Base-by-base conservation (phyloP, 371 early-diverging fungal genomes). In the Apophysomyces elegans region DNA sequence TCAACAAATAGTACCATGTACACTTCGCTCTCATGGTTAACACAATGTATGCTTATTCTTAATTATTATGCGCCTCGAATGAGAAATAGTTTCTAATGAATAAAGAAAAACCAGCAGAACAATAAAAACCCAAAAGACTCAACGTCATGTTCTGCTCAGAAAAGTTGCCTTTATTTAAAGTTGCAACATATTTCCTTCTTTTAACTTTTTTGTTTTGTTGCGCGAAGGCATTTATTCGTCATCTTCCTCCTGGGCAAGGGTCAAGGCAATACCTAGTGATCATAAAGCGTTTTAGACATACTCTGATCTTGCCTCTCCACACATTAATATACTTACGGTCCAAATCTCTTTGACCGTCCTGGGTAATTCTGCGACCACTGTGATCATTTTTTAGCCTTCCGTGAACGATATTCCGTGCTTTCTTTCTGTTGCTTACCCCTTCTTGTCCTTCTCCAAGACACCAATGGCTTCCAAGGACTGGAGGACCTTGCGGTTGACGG, bases 391-490 rank as follows among this genome's bases (percentile, higher is more conserved):
- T 50, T 9, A 21, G 11, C 21, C 9, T 14, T n/a, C 47, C 47
- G 47, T n/a, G 37, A 32, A 62, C n/a, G 2, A 7, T 38, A 37
- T 37, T 6, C 16, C 37, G 36, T 5, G 9, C 26, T 59, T 21
- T 43, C 5, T 67, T 18, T 46, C 4, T 18, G 16, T 18, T 37
- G 66, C 77, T 67, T 88, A 91, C 90, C 92, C 93, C 80, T 90
- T 87, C 81, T 89, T 80, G 82, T 93, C 93, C 89, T 92, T 86
- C 87, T 96, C 96, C 67, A 98, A 78, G 73, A 98, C 92, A 87
- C 93, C 94, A 73, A 99, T 90, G 93, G 96, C 95, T 90, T 98
- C 98, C 66, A 99, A 88, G 65, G 96, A 89, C 88, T 99, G 98
- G 68, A 99, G 85, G 67, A 92, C 93, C 90, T 96, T 96, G 81